These are phyloP conservation scores for Kondoa subrosea DNA, from an alignment of 768 basidiomycete species.

Conservation along the genomic window DNA sequence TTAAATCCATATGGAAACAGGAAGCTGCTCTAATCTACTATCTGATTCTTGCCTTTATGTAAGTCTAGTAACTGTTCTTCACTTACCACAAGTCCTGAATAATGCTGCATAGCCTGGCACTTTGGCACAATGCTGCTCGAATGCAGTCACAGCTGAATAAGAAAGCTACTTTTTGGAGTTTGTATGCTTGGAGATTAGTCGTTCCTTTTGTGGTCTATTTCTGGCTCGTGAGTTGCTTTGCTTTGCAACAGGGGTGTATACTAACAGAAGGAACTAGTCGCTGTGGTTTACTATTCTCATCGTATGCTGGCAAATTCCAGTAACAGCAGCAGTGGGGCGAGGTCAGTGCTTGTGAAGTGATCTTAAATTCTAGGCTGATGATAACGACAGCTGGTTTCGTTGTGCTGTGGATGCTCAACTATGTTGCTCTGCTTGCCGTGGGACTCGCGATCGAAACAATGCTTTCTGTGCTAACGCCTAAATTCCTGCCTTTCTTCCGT, in stretches of 20 bases:
- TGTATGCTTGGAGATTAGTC: slow-evolving; percentile 24
- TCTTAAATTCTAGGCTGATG: not conserved
- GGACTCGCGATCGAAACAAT: slow-evolving; percentile 31
- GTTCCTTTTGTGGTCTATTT: slow-evolving; percentile 28
- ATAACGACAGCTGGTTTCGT: slow-evolving; percentile 27
- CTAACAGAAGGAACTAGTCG: not conserved
- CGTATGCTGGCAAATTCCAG: not conserved
- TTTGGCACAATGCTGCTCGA: slow-evolving; percentile 19
- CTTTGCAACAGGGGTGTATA: not conserved
- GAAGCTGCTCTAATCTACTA: slow-evolving; percentile 30
- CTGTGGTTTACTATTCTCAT: not conserved
- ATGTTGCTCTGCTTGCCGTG: slow-evolving; percentile 26
- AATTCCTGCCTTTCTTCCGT: not conserved
- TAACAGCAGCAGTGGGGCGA: not conserved
- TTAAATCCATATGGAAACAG: too few species aligned
- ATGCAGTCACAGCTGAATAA: slow-evolving; percentile 24
- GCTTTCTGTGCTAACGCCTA: slow-evolving; percentile 21
- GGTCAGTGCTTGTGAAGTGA: not conserved
- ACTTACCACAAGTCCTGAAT: too few species aligned
- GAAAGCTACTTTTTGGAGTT: slow-evolving; percentile 23
- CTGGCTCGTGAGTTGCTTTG: slow-evolving; percentile 23
- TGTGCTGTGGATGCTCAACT: slow-evolving; percentile 32
- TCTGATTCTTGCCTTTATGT: slow-evolving; percentile 31
- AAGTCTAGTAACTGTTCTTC: too few species aligned
- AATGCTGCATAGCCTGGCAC: slow-evolving; percentile 3